Percentiles rank a stretch among this genome's conserved stretches.
These are phyloP conservation scores for Pyrus hybrid DNA, from an alignment of 331 rosid species.

Conservation along the genomic window DNA sequence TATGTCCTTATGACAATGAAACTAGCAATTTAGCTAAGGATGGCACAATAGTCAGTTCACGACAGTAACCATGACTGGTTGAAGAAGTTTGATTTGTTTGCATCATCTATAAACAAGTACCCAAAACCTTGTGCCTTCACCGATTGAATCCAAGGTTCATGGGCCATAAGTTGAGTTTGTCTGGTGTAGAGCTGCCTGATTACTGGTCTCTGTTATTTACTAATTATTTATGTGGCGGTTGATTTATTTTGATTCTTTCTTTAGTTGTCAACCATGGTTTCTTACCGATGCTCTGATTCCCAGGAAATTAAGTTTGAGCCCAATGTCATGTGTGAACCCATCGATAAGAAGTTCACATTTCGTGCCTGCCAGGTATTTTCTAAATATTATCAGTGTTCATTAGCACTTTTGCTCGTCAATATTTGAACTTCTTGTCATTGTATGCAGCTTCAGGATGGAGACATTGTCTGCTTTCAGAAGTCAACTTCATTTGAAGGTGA, in stretches of 20 bases:
- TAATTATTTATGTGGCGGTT: neutral
- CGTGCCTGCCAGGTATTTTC: constrained; percentile 65
- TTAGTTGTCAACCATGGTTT: neutral
- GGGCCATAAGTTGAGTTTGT: neutral
- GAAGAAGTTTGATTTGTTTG: neutral
- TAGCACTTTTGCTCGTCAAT: neutral
- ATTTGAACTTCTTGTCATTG: constrained; percentile 8
- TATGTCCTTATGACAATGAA: neutral
- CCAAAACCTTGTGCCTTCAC: neutral
- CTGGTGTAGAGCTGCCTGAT: neutral
- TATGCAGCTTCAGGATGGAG: constrained; percentile 81
- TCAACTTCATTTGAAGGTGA: constrained; percentile 38
- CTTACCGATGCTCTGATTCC: constrained; percentile 8
- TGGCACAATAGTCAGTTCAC: neutral
- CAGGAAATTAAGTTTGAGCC: constrained; percentile 96
- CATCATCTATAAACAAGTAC: neutral
- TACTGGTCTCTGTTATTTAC: neutral
- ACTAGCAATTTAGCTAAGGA: neutral
- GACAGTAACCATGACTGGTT: neutral
- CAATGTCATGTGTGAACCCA: constrained; percentile 80
- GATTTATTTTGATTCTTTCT: neutral
- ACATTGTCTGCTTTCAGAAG: constrained; percentile 77
- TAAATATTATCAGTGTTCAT: neutral
- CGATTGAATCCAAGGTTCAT: neutral
- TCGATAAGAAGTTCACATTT: constrained; percentile 70